A percentile compares a stretch with the other conserved stretches of the same genome.
phyloP scores from a whole-genome alignment of 768 basidiomycete genomes.

The Cystobasidium tubakii region DNA sequence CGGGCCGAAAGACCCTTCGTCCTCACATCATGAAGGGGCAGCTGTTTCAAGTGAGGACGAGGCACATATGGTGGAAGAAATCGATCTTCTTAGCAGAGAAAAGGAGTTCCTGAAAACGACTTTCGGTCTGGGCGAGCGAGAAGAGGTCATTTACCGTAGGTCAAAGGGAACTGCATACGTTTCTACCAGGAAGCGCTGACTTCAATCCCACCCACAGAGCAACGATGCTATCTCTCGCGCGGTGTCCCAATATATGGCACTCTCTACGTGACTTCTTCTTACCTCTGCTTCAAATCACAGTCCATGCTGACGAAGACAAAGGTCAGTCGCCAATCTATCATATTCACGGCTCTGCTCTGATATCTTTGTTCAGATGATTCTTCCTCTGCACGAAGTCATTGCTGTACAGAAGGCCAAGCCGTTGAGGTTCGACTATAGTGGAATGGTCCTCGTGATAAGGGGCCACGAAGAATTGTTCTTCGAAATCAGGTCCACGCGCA shows the following conservation, averaged over 20 bases:
- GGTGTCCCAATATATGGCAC: conserved; percentile 82
- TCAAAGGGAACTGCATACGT: neutral
- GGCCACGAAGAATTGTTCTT: conserved; percentile 98
- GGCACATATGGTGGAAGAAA: neutral
- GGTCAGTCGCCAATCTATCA: conserved; percentile 53
- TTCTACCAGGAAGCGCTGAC: neutral
- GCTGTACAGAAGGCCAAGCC: conserved; percentile 77
- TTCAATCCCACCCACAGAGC: conserved; percentile 58
- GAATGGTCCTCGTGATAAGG: conserved; percentile 80
- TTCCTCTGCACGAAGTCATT: conserved; percentile 83
- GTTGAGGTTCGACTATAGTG: conserved; percentile 80
- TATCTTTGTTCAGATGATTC: conserved; percentile 66
- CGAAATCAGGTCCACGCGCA: conserved; percentile 76
- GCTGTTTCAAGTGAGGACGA: neutral
- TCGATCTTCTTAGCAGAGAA: neutral
- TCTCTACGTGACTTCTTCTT: conserved; percentile 83
- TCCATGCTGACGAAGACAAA: conserved; percentile 70
- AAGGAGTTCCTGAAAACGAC: neutral
- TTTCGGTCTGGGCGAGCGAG: conserved; percentile 9
- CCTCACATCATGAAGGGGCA: neutral
- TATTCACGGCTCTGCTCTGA: neutral
- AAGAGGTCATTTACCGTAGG: neutral
- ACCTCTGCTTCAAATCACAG: conserved; percentile 91
- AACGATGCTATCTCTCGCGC: conserved; percentile 82
- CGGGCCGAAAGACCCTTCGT: neutral